Evolutionary conservation across 139 green algal genomes (phyloP).

Genomic region (Closterium sp.): DNA sequence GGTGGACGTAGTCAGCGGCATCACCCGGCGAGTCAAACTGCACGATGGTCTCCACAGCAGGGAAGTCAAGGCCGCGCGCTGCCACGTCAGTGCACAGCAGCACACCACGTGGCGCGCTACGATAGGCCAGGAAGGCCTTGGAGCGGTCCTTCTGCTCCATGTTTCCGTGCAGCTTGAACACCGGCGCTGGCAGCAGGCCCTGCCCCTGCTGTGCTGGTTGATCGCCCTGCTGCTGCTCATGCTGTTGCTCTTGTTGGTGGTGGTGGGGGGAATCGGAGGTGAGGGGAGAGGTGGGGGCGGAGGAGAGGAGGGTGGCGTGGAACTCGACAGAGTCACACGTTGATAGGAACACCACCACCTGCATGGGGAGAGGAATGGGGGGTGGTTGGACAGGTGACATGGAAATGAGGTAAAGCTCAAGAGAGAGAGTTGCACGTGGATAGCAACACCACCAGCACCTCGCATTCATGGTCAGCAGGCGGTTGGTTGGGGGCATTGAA

Average conservation of each 20-base stretch:
- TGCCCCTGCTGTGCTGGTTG: background rate
- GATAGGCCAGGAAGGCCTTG: conserved; percentile 72
- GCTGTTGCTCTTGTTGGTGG: background rate
- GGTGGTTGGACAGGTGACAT: background rate
- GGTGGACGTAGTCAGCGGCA: conserved; percentile 69
- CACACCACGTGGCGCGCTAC: conserved; percentile 60
- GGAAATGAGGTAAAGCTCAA: no score
- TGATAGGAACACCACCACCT: conserved; percentile 91
- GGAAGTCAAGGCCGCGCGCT: conserved; percentile 82
- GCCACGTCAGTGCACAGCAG: conserved; percentile 78
- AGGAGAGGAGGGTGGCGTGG: conserved; percentile 45
- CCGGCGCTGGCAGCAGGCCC: conserved; percentile 13
- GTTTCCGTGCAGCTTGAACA: conserved; percentile 91
- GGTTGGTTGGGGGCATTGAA: no score
- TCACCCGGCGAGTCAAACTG: conserved; percentile 90
- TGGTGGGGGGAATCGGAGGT: background rate
- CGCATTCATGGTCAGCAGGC: no score
- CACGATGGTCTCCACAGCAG: conserved; percentile 79
- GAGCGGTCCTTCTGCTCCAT: conserved; percentile 80
- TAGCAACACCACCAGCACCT: background rate
- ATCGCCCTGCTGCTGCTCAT: no score
- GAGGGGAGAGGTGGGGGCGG: background rate
- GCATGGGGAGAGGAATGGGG: conserved; percentile 32
- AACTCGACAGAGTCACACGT: conserved; percentile 85
- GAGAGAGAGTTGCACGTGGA: background rate